Evolutionary conservation across 257 asterid genomes (phyloP), one percentile per base, ranked within the genome.

Genomic region (Ilex aquifolium): DNA sequence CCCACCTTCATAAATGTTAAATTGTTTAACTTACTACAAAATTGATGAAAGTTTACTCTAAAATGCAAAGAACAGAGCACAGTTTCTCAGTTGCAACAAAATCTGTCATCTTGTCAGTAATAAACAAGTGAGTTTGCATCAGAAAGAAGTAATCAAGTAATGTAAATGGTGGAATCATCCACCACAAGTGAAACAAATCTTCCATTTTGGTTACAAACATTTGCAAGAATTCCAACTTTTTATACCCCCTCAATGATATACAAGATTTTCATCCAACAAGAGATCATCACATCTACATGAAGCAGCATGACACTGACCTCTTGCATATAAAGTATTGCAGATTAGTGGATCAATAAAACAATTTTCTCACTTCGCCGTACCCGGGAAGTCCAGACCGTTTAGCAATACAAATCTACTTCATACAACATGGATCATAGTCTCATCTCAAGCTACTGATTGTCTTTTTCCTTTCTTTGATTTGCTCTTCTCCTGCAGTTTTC

Each of bases 401-500:
- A 44, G 68, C 69, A 60, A 60, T 51, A 29, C 7, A 55, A 15
- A 46, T 31, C 29, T 39, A 13, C 32, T 3, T 3, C 44, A 36
- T 31, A 21, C 27, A 14, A 52, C 44, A 29, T 42, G 29, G 48
- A 58, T 64, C 27, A 21, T 42, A 42, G 48, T 6, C 48, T 6
- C 10, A 42, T 6, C 48, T 11, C 48, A 42, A 11, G 48, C 12
- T 42, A 11, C 56, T 50, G 16, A 2, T 9, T 72, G 83, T 57
- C 64, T 65, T 75, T 86, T 91, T 11, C 82, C 81, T 71, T 92
- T 87, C 84, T 79, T 89, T 21, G 78, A 70, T 64, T 87, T 89
- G 68, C 65, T 78, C 91, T 80, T 86, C 72, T 89, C 97, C 81
- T 79, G 91, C 95, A 85, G 72, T 70, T 88, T 92, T 75, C 79